Percentiles rank a stretch among this genome's conserved stretches.
phyloP scores from a whole-genome alignment of 192 early-diverging fungal genomes.

The Polychytrium aggregatum region DNA sequence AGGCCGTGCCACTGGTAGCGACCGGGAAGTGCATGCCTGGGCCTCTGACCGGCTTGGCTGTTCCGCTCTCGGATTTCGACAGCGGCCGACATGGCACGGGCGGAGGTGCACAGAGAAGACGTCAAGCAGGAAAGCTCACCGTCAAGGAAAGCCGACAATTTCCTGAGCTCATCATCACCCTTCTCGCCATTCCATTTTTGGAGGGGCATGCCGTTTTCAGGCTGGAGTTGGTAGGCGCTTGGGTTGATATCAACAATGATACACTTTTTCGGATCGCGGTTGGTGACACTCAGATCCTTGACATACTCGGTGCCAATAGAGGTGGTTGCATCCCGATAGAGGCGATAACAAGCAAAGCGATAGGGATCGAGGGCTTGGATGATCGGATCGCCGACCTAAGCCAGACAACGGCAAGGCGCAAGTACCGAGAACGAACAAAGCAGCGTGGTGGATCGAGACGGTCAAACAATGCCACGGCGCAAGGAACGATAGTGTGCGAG shows the following conservation, averaged over 20 bases:
- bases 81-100: not conserved
- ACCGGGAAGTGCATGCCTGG: not conserved
- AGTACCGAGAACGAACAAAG: no score
- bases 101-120: not conserved
- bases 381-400: constrained; percentile 69
- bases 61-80: not conserved
- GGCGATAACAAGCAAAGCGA: constrained; percentile 64
- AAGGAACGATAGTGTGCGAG: no score
- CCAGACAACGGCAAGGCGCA: no score
- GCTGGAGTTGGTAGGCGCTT: constrained; percentile 74
- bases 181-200: constrained; percentile 80
- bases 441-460: no score
- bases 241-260: constrained; percentile 89
- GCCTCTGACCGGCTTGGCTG: not conserved
- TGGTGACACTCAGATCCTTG: constrained; percentile 79
- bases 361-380: constrained; percentile 84
- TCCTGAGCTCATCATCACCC: constrained; percentile 67
- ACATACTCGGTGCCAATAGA: constrained; percentile 72
- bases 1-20: constrained; percentile 9
- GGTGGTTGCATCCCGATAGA: constrained; percentile 86
- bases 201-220: constrained; percentile 77
- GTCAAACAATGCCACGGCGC: no score
- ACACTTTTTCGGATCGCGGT: constrained; percentile 87
- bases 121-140: constrained; percentile 37
- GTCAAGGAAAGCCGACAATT: constrained; percentile 85